Conservation (phyloP, 1,284 basidiomycete genomes). For the Erythrobasidium hasegawianum region DNA sequence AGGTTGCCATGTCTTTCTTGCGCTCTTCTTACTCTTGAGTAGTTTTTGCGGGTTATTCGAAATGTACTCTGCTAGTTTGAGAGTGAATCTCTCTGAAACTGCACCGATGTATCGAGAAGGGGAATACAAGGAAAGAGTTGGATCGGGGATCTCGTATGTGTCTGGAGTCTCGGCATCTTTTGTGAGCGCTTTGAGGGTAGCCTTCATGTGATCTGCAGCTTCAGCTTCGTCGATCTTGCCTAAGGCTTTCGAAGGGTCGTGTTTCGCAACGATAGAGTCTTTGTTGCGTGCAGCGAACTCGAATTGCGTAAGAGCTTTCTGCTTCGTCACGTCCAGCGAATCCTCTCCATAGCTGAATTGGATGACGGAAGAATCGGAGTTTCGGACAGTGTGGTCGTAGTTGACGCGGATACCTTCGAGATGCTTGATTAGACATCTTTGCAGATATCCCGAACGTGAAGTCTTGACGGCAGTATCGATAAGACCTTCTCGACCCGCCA, state of each 20-base stretch:
- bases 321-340: slow-evolving; percentile 87
- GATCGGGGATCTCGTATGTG: slow-evolving; percentile 20
- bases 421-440: slow-evolving; percentile 98
- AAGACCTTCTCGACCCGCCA: slow-evolving; percentile 97
- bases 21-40: slow-evolving; percentile 60
- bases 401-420: slow-evolving; percentile 93
- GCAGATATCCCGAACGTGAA: slow-evolving; percentile 94
- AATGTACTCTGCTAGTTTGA: slow-evolving; percentile 74
- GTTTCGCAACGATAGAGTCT: slow-evolving; percentile 69
- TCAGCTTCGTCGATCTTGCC: slow-evolving; percentile 64
- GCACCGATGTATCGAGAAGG: slow-evolving; percentile 80
- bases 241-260: slow-evolving; percentile 63
- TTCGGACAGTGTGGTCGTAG: slow-evolving; percentile 97
- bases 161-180: slow-evolving; percentile 50
- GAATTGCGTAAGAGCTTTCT: slow-evolving; percentile 57
- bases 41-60: slow-evolving; percentile 73
- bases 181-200: slow-evolving; percentile 70
- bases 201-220: slow-evolving; percentile 79
- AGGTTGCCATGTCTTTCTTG: slow-evolving; percentile 43
- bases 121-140: slow-evolving; percentile 63
- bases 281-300: slow-evolving; percentile 90
- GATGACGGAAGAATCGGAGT: slow-evolving; percentile 85
- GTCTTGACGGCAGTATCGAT: slow-evolving; percentile 99
- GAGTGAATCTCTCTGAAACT: slow-evolving; percentile 89
- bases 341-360: slow-evolving; percentile 99